A percentile compares a stretch with the other conserved stretches of the same genome.
phyloP scores from a whole-genome alignment of 192 early-diverging fungal species.

The Coemansia sp. region DNA sequence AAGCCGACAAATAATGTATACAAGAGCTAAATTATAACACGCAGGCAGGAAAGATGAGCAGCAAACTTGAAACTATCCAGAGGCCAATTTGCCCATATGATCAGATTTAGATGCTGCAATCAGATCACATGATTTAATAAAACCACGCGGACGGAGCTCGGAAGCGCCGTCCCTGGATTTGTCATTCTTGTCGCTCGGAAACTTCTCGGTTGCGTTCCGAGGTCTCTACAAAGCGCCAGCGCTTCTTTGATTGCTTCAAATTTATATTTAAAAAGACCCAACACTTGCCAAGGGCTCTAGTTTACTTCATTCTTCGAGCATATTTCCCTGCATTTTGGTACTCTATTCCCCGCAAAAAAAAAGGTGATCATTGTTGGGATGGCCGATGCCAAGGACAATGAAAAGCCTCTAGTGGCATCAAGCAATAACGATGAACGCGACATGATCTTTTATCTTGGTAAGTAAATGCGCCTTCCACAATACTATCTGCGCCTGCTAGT shows the following conservation, averaged over 20 bases:
- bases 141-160: background rate
- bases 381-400: background rate
- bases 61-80: background rate
- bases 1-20: background rate
- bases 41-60: background rate
- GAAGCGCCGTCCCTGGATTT: background rate
- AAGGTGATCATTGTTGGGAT: background rate
- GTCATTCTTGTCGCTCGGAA: background rate
- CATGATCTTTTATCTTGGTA: conserved; percentile 42
- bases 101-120: background rate
- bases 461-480: conserved; percentile 1
- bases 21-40: background rate
- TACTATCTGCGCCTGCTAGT: background rate
- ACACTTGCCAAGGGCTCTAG: background rate
- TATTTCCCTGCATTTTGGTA: background rate
- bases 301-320: background rate
- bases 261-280: background rate
- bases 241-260: background rate
- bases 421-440: background rate
- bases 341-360: background rate
- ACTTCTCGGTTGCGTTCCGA: background rate
- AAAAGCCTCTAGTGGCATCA: background rate
- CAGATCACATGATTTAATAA: background rate
- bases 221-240: background rate
- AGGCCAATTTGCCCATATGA: background rate